A percentile compares a stretch with the other conserved stretches of the same genome.
phyloP scores from a whole-genome alignment of 192 early-diverging fungal genomes.

The Entomortierella lignicola region DNA sequence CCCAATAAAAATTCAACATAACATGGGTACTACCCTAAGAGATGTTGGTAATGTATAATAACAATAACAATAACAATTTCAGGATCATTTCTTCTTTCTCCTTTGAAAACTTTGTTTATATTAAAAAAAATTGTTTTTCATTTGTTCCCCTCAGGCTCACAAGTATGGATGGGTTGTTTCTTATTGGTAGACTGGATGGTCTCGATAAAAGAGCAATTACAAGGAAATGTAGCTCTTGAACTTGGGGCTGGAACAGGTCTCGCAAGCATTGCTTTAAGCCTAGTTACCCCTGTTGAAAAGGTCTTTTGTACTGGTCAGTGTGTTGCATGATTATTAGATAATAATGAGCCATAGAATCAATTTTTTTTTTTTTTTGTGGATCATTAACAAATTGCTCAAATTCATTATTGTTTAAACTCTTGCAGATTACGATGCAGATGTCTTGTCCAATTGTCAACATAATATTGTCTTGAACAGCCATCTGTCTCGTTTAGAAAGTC shows the following conservation, averaged over 20 bases:
- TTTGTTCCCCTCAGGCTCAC: conserved; percentile 10
- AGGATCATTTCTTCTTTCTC: not conserved
- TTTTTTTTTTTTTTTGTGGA: too few relatives aligned
- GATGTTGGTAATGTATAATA: conserved; percentile 47
- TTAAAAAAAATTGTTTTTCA: not conserved
- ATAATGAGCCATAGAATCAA: too few relatives aligned
- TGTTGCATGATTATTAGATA: too few relatives aligned
- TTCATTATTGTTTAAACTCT: too few relatives aligned
- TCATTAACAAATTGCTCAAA: too few relatives aligned
- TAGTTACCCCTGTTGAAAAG: not conserved
- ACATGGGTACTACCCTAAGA: conserved; percentile 36
- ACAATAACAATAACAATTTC: too few relatives aligned
- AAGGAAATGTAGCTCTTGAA: conserved; percentile 11
- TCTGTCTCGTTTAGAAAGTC: not conserved
- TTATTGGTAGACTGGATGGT: conserved; percentile 34
- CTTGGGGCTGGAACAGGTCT: conserved; percentile 44
- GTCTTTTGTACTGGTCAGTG: conserved; percentile 35
- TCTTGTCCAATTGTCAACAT: conserved; percentile 25
- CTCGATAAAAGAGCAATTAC: conserved; percentile 4
- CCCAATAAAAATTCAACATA: conserved; percentile 27
- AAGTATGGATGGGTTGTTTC: conserved; percentile 53
- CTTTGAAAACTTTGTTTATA: not conserved
- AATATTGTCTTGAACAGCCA: conserved; percentile 19
- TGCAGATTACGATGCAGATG: conserved; percentile 21
- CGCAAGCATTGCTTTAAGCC: conserved; percentile 25